Evolutionary conservation across 768 basidiomycete species (phyloP), one percentile per base, ranked within the genome.

Genomic region (Agrocybe pediades): DNA sequence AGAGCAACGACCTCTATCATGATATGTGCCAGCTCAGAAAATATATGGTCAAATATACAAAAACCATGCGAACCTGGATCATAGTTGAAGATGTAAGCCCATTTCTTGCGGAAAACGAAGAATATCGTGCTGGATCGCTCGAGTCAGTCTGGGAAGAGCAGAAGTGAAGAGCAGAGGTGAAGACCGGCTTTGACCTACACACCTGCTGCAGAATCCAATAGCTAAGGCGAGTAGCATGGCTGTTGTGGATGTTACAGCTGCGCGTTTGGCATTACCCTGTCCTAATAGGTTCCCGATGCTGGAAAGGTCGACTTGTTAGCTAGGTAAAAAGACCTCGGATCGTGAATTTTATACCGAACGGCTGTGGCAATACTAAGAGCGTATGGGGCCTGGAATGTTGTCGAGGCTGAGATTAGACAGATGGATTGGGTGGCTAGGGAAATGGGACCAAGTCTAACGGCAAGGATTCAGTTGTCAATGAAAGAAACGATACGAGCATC

Each of bases 271-370:
- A 23, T 91, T 86, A 27, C 81, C 76, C 57, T 94, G 88, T 5
- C 95, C 95, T 1, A 97, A 78, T 1, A 96, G 75, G 63, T 97
- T 97, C 8, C 95, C 95, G 24, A 95, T 87, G 9, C 91, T 91
- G 51, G 46, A 3, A 42, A 16, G 11, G 13, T 13, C 6, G 26
- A 30, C 20, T 19, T 16, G 2, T 8, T 24, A 16, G 16, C 7
- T 23, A 44, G 39, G 44, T 25, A 13, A 47, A 56, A 26, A 15
- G 9, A 25, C 9, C 26, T 74, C n/a, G n/a, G n/a, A n/a, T n/a
- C n/a, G n/a, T n/a, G n/a, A n/a, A n/a, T n/a, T n/a, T n/a, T n/a
- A 49, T 61, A 91, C 88, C 93, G 83, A 21, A 98, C 94, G 21
- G 93, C 88, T 7, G 87, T 76, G 2, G 94, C 95, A 1, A 95